phyloP scores from a whole-genome alignment of 495 filamentous ascomycete species.

The Hyaloscypha bicolor region DNA sequence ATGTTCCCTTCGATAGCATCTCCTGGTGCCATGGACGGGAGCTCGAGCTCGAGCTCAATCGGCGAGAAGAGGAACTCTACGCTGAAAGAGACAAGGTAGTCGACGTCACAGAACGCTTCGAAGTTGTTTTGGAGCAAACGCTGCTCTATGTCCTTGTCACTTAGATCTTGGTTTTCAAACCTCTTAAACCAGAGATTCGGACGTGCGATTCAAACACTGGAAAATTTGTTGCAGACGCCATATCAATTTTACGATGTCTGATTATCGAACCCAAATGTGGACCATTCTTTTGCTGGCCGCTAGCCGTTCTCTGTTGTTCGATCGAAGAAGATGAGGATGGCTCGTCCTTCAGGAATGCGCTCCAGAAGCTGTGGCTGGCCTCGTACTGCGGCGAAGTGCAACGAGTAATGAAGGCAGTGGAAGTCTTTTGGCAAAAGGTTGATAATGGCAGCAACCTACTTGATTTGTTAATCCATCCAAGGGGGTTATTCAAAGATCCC shows the following conservation, averaged over 20 bases:
- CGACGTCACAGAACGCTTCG: background rate
- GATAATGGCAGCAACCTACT: slow-evolving; percentile 2
- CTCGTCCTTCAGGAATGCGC: slow-evolving; percentile 9
- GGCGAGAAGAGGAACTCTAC: background rate
- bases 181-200: slow-evolving; percentile 7
- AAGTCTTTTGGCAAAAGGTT: slow-evolving; percentile 16
- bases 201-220: background rate
- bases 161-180: slow-evolving; percentile 16
- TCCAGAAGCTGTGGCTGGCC: slow-evolving; percentile 11
- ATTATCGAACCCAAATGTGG: slow-evolving; percentile 5
- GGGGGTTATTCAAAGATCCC: slow-evolving; percentile 20
- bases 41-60: slow-evolving; percentile 4
- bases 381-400: slow-evolving; percentile 16
- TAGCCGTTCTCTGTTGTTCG: slow-evolving; percentile 16
- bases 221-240: slow-evolving; percentile 11
- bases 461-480: slow-evolving; percentile 11
- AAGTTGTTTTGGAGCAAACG: slow-evolving; percentile 8
- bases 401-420: slow-evolving; percentile 11
- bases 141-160: slow-evolving; percentile 15
- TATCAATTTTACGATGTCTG: slow-evolving; percentile 9
- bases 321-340: slow-evolving; percentile 4
- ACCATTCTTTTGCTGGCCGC: slow-evolving; percentile 17
- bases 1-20: slow-evolving; percentile 1
- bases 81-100: background rate
- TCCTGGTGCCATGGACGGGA: background rate